Conservation (phyloP, 768 basidiomycete species). For the Lactarius tabidus region DNA sequence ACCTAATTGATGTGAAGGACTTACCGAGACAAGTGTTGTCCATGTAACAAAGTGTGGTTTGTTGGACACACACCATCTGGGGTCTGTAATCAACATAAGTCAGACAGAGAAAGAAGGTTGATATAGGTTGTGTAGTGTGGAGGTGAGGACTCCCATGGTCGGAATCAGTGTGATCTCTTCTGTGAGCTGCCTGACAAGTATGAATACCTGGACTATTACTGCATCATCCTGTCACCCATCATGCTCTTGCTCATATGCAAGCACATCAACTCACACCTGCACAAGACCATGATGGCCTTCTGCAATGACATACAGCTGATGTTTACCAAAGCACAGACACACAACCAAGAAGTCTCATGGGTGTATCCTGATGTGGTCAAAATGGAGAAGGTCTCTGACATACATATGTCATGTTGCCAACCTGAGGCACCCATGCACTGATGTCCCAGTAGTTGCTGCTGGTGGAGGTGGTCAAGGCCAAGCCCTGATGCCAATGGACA, state of each 20-base stretch:
- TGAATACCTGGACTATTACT: conserved; percentile 93
- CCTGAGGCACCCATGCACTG: conserved; percentile 72
- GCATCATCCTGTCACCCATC: conserved; percentile 83
- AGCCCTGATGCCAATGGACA: conserved; percentile 73
- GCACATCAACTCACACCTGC: conserved; percentile 56
- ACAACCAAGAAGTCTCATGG: conserved; percentile 94
- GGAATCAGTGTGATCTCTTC: conserved; percentile 85
- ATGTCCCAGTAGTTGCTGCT: conserved; percentile 39
- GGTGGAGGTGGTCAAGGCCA: conserved; percentile 56
- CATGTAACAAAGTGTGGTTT: too few species aligned
- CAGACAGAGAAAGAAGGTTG: too few species aligned
- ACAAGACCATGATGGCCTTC: conserved; percentile 71
- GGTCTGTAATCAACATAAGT: too few species aligned
- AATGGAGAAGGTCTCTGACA: conserved; percentile 85
- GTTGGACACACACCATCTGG: too few species aligned
- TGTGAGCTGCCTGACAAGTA: conserved; percentile 77
- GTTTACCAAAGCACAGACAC: conserved; percentile 90
- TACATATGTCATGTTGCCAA: conserved; percentile 62
- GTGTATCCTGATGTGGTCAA: conserved; percentile 92
- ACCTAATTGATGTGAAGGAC: too few species aligned
- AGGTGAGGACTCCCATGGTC: too few species aligned
- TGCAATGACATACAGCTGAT: conserved; percentile 82
- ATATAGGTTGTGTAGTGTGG: too few species aligned
- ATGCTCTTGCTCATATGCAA: conserved; percentile 84
- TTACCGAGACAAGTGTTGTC: too few species aligned